phyloP scores from a whole-genome alignment of 495 filamentous ascomycete species.

The Aspergillus taichungensis region DNA sequence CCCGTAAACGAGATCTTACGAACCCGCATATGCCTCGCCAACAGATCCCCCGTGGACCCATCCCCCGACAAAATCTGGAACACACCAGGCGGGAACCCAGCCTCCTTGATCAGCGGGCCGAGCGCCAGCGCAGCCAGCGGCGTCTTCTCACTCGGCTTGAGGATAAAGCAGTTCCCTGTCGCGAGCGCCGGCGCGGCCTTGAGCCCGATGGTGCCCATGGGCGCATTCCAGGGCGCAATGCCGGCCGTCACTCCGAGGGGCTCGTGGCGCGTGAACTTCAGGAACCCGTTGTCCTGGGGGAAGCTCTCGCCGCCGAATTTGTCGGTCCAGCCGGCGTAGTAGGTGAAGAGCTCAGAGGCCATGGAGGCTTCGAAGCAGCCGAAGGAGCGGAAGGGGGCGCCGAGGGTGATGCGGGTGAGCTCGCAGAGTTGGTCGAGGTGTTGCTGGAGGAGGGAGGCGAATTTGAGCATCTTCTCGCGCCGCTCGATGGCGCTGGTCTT shows the following conservation, averaged over 20 bases:
- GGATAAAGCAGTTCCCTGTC: constrained; percentile 45
- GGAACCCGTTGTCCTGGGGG: constrained; percentile 35
- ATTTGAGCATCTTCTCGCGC: constrained; percentile 23
- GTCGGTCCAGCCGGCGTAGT: constrained; percentile 39
- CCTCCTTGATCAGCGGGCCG: constrained; percentile 54
- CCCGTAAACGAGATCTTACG: constrained; percentile 18
- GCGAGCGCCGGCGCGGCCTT: constrained; percentile 36
- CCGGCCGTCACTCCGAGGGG: constrained; percentile 51
- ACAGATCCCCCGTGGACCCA: constrained; percentile 49
- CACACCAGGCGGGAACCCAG: constrained; percentile 83
- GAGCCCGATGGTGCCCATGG: constrained; percentile 18
- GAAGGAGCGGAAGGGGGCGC: constrained; percentile 1
- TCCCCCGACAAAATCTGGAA: constrained; percentile 77
- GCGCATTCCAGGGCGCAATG: constrained; percentile 40
- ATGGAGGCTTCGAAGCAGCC: constrained; percentile 49
- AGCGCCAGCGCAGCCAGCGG: constrained; percentile 60
- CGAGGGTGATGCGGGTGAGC: neutral
- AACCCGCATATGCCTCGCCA: constrained; percentile 10
- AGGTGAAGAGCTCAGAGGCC: constrained; percentile 49
- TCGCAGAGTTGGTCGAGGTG: neutral
- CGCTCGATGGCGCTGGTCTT: neutral
- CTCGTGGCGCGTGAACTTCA: constrained; percentile 33
- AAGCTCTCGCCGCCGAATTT: constrained; percentile 36
- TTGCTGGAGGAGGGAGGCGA: constrained; percentile 5
- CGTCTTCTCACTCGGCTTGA: constrained; percentile 83